Evolutionary conservation across 2,329 filamentous ascomycete species (phyloP).

Genomic region (Trichoderma asperellum): DNA sequence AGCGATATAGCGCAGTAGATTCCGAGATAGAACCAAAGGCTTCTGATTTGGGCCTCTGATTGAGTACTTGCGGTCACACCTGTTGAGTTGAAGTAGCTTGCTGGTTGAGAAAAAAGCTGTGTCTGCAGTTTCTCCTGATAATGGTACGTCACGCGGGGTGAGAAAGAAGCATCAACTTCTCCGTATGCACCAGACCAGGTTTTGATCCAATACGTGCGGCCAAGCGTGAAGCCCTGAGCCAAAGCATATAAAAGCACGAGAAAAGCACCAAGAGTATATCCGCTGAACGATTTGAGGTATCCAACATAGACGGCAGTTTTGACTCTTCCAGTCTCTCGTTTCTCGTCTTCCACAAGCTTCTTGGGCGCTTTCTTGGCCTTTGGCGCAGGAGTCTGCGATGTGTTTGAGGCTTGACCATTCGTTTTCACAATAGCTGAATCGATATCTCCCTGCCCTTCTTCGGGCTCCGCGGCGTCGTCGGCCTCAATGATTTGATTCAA

Average conservation of each 20-base stretch:
- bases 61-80: not conserved
- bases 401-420: not conserved
- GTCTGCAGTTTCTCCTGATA: conserved; percentile 1
- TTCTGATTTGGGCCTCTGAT: not conserved
- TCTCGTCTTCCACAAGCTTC: conserved; percentile 23
- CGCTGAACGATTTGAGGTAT: conserved; percentile 17
- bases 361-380: conserved; percentile 4
- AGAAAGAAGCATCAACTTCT: not conserved
- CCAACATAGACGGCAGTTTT: conserved; percentile 18
- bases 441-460: conserved; percentile 1
- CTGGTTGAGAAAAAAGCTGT: not conserved
- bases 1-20: conserved; percentile 14
- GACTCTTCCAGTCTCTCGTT: conserved; percentile 17
- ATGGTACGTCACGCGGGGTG: not conserved
- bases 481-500: conserved; percentile 15
- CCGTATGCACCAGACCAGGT: conserved; percentile 3
- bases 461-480: conserved; percentile 1
- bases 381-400: not conserved
- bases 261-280: not conserved
- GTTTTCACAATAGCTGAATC: not conserved
- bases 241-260: conserved; percentile 7
- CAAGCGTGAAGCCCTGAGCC: not conserved
- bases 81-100: not conserved
- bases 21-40: conserved; percentile 18
- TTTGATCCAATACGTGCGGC: conserved; percentile 22